Evolutionary conservation across 148 eudicot species (phyloP).

Genomic region (Chenopodium quinoa): DNA sequence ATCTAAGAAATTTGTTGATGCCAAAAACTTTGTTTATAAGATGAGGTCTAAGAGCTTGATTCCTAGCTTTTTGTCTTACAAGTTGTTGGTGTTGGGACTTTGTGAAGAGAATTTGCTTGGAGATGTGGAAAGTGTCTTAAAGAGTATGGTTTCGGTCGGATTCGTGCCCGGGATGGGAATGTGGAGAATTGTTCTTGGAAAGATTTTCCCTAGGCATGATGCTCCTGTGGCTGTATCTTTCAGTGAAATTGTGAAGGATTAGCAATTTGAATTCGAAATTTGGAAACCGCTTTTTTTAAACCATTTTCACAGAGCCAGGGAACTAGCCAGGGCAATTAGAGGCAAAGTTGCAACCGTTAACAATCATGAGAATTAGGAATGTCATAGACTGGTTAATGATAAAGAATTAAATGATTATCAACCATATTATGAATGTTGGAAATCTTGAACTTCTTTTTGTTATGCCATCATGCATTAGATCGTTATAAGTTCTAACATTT

Average conservation of each 20-base stretch:
- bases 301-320: too few species aligned
- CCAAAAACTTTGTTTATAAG: constrained; percentile 44
- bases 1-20: constrained; percentile 46
- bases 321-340: too few species aligned
- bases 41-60: constrained; percentile 50
- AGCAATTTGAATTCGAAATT: not conserved
- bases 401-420: too few species aligned
- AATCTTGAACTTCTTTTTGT: not conserved
- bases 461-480: not conserved
- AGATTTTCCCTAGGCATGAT: constrained; percentile 26
- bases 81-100: constrained; percentile 53
- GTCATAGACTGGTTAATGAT: too few species aligned
- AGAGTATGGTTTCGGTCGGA: constrained; percentile 58
- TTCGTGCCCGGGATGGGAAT: constrained; percentile 66
- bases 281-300: not conserved
- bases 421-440: not conserved
- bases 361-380: too few species aligned
- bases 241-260: constrained; percentile 26
- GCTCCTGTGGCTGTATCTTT: not conserved
- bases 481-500: too few species aligned
- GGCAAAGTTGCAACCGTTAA: too few species aligned
- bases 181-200: constrained; percentile 58
- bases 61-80: constrained; percentile 77
- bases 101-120: constrained; percentile 44
- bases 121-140: constrained; percentile 77